Base-by-base conservation (phyloP, 2,329 filamentous ascomycete species). In the Metarhizium rileyi region DNA sequence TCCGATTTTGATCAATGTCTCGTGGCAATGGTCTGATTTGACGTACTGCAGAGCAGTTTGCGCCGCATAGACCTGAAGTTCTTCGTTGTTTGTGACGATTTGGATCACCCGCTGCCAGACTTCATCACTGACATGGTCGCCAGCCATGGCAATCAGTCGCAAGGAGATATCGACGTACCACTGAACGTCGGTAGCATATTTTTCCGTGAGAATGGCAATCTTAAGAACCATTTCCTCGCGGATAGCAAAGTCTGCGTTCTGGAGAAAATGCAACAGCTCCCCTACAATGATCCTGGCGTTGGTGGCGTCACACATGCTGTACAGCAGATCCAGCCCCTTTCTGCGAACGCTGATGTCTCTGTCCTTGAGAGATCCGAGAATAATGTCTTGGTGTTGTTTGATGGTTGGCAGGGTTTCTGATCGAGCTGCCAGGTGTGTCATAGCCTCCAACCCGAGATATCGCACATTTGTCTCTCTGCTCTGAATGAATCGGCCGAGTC, bases 131-230 rank as follows among this genome's bases (percentile, higher is more conserved):
- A 98, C 91, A 66, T 98, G 93, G 62, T 98, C 93, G 57, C 93
- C 93, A 3, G 94, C 93, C 81, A 97, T 90, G 51, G 91, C 90
- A 52, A 98, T 90, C 47, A 98, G 78, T 50, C 91, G 83, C 57
- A 98, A 75, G 10, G 93, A 95, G 58, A 97, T 96, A 64, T 98
- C 91, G 54, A 98, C 94, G 66, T 98, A 98, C 93, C 93, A 98
- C 71, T 97, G 91, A 20, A 95, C 88, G 62, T 98, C 93, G 1
- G 90, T 96, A 23, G 93, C 93, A 65, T 98, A 98, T 65, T 97
- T 97, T 66, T 98, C 93, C 0, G 94, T 97, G 56, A 98, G 69
- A 61, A 98, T 98, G 47, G 93, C 93, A 68, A 98, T 95, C 71
- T 98, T 98, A 55, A 98, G 75, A 4, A 97, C 93, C 93, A 98